Conservation (phyloP, 768 basidiomycete genomes). For the Kwoniella sp. region DNA sequence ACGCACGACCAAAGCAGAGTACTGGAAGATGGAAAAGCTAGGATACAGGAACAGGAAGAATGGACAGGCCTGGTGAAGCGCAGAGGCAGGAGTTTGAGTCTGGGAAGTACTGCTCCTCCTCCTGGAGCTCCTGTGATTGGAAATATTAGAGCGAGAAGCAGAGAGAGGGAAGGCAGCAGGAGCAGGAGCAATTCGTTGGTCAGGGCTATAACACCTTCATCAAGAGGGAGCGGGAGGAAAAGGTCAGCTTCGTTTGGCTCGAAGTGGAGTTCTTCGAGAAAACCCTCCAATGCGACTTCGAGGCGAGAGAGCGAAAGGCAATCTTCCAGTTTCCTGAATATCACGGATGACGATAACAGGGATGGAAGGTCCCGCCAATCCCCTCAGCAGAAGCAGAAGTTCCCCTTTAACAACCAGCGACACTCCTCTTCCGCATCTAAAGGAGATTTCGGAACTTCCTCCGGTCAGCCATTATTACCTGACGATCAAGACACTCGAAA, state of each 20-base stretch:
- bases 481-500: not conserved
- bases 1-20: conserved; percentile 19
- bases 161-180: conserved; percentile 18
- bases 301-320: not conserved
- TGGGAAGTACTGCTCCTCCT: conserved; percentile 23
- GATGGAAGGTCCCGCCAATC: not conserved
- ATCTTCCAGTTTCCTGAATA: conserved; percentile 16
- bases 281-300: conserved; percentile 1
- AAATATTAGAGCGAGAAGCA: conserved; percentile 25
- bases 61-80: conserved; percentile 35
- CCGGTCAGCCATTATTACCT: not conserved
- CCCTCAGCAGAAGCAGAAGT: not conserved
- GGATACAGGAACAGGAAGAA: conserved; percentile 40
- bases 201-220: conserved; percentile 11
- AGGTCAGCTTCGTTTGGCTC: conserved; percentile 29
- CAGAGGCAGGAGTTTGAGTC: conserved; percentile 38
- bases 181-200: conserved; percentile 28
- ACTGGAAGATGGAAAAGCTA: conserved; percentile 22
- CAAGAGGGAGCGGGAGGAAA: conserved; percentile 4
- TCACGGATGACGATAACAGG: not conserved
- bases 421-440: not conserved
- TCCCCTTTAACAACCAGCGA: not conserved
- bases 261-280: conserved; percentile 12
- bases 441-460: not conserved
- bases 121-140: conserved; percentile 39